phyloP scores from a whole-genome alignment of 345 rosid species.

The Acer campestre region DNA sequence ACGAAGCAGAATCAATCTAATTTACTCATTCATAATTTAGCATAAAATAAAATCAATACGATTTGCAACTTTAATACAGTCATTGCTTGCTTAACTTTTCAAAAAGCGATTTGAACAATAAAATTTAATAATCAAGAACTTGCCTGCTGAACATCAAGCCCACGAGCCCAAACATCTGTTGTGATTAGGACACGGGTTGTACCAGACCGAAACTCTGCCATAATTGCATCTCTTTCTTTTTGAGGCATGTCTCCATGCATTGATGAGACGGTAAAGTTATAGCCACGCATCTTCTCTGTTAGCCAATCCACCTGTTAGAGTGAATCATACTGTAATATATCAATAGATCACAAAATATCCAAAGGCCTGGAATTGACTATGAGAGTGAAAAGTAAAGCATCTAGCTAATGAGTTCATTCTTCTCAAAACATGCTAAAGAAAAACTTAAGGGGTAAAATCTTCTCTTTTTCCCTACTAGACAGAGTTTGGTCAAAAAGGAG shows the following conservation, averaged over 20 bases:
- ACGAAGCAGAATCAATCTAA: not conserved
- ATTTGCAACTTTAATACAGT: not conserved
- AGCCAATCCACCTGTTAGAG: constrained; percentile 65
- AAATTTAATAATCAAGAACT: constrained; percentile 21
- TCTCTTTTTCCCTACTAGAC: no score
- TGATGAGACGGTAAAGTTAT: constrained; percentile 71
- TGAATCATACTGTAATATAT: not conserved
- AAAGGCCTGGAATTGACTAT: not conserved
- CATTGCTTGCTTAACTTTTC: not conserved
- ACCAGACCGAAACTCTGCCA: constrained; percentile 70
- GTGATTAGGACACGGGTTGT: constrained; percentile 77
- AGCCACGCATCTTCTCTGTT: constrained; percentile 88
- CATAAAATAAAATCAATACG: not conserved
- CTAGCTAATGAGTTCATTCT: not conserved
- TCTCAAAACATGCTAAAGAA: no score
- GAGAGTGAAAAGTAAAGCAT: not conserved
- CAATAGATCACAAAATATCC: not conserved
- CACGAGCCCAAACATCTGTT: constrained; percentile 98
- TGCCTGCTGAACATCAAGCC: constrained; percentile 22
- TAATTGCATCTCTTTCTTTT: constrained; percentile 65
- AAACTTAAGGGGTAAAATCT: no score
- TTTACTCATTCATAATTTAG: not conserved
- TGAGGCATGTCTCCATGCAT: no score
- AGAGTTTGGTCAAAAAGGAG: no score
- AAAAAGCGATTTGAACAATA: not conserved